Percentiles rank a stretch among this genome's conserved stretches.
Evolutionary conservation across 345 rosid species (phyloP).

Genomic region (Mallotus nudiflorus): DNA sequence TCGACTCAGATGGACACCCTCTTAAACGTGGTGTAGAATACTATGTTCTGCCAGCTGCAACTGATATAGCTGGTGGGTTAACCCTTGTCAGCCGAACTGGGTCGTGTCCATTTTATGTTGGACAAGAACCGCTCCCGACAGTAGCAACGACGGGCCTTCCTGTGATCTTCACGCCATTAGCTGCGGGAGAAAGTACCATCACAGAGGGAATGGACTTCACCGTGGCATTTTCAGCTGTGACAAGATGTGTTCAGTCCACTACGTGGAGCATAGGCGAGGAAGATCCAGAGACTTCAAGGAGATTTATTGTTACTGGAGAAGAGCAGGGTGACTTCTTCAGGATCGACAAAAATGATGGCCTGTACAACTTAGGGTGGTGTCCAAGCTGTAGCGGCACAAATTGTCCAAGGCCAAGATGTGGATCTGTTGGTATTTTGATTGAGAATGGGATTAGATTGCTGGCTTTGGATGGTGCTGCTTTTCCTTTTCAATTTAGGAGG

Average conservation of each 20-base stretch:
- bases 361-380: conserved; percentile 14
- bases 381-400: not conserved
- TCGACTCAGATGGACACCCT: conserved; percentile 6
- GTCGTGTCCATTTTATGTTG: conserved; percentile 12
- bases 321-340: conserved; percentile 10
- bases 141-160: conserved; percentile 3
- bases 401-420: conserved; percentile 20
- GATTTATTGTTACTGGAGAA: conserved; percentile 16
- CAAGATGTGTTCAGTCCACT: conserved; percentile 3
- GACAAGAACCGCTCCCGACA: conserved; percentile 9
- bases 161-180: not conserved
- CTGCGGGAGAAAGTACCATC: not conserved
- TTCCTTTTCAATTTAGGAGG: too few relatives aligned
- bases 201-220: conserved; percentile 11
- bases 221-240: conserved; percentile 1
- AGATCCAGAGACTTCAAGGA: conserved; percentile 13
- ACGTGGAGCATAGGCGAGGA: conserved; percentile 18
- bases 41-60: conserved; percentile 17
- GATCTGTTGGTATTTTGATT: too few relatives aligned
- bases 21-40: conserved; percentile 7
- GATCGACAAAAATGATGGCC: conserved; percentile 10
- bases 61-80: conserved; percentile 18
- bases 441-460: too few relatives aligned
- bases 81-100: not conserved
- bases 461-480: too few relatives aligned